phyloP scores from a whole-genome alignment of 129 eudicot genomes.

The Rutidosis leptorrhynchoides region DNA sequence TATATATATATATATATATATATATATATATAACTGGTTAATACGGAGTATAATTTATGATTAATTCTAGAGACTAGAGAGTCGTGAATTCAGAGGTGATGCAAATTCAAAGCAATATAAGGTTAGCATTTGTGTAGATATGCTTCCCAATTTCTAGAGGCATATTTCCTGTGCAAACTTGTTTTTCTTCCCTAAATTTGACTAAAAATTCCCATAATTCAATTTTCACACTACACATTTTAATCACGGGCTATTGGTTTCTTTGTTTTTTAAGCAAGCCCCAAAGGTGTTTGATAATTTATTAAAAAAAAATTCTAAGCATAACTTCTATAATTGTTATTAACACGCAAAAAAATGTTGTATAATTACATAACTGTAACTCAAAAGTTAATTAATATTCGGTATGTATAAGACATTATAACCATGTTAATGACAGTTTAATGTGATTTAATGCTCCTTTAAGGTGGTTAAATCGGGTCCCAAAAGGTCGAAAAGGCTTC shows the following conservation, averaged over 20 bases:
- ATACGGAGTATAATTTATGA: background rate
- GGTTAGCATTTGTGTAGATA: background rate
- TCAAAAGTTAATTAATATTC: too few species aligned
- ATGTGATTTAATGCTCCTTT: background rate
- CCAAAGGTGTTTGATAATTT: too few species aligned
- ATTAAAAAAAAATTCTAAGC: too few species aligned
- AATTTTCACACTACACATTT: background rate
- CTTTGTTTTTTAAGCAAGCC: too few species aligned
- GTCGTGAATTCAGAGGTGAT: background rate
- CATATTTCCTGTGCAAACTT: background rate
- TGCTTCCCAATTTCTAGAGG: background rate
- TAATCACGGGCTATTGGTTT: background rate
- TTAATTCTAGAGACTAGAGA: background rate
- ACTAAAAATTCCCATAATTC: background rate
- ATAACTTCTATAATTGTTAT: too few species aligned
- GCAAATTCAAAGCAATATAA: conserved; percentile 1
- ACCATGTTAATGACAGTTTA: too few species aligned
- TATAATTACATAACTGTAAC: too few species aligned
- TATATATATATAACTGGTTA: background rate
- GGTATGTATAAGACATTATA: too few species aligned
- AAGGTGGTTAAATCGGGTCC: too few species aligned
- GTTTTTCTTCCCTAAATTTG: background rate
- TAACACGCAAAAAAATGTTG: too few species aligned
- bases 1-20: too few species aligned
- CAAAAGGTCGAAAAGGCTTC: too few species aligned